Conservation (phyloP, 129 eudicot species). For the Lactuca sativa region DNA sequence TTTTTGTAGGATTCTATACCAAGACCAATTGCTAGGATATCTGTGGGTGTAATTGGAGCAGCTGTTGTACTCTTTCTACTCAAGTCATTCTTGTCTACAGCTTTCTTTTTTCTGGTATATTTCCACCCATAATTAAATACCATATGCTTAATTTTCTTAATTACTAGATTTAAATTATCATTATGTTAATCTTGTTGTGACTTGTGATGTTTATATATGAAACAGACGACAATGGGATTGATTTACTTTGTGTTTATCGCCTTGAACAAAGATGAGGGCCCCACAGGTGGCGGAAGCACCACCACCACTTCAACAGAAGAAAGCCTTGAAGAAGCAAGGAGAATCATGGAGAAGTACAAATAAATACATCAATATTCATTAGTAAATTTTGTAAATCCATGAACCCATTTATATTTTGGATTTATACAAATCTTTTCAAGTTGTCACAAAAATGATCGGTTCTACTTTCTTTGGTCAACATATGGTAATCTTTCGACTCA, state of each 20-base stretch:
- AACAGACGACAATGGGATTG: constrained; percentile 84
- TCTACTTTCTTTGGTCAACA: too few species aligned
- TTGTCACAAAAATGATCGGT: neutral
- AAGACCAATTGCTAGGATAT: constrained; percentile 86
- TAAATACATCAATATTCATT: constrained; percentile 23
- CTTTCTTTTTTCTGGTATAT: constrained; percentile 67
- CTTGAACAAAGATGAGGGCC: constrained; percentile 73
- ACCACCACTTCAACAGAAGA: constrained; percentile 50
- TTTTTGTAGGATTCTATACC: constrained; percentile 63
- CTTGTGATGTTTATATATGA: neutral
- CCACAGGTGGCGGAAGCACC: constrained; percentile 8
- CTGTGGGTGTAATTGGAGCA: constrained; percentile 56
- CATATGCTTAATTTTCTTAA: neutral
- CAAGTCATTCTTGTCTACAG: constrained; percentile 77
- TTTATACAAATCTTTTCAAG: neutral
- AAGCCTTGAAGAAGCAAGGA: constrained; percentile 85
- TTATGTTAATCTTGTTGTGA: neutral
- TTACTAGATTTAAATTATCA: neutral
- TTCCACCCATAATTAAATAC: neutral
- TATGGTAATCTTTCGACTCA: too few species aligned
- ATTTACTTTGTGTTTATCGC: constrained; percentile 64
- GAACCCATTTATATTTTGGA: neutral
- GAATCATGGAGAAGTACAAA: constrained; percentile 94
- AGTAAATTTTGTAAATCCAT: constrained; percentile 23
- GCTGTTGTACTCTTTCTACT: constrained; percentile 54